Conservation (phyloP, 2,329 filamentous ascomycete species). For the Colletotrichum liriopes region DNA sequence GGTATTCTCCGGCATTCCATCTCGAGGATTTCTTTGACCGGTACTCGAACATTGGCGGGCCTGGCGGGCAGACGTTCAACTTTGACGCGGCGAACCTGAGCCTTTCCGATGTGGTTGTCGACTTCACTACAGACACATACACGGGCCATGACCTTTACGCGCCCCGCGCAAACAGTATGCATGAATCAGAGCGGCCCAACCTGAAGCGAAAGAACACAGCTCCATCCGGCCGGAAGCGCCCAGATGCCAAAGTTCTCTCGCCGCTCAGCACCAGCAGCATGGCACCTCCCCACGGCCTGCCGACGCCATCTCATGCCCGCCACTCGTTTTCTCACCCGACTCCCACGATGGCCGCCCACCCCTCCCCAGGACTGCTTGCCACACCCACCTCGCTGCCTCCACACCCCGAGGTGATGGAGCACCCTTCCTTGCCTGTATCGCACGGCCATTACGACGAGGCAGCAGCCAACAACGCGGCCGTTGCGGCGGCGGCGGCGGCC, state of each 20-base stretch:
- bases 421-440: slow-evolving; percentile 51
- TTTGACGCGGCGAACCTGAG: slow-evolving; percentile 85
- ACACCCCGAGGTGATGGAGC: slow-evolving; percentile 53
- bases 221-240: slow-evolving; percentile 56
- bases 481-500: slow-evolving; percentile 55
- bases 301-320: slow-evolving; percentile 53
- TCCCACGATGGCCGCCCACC: slow-evolving; percentile 53
- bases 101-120: slow-evolving; percentile 76
- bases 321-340: slow-evolving; percentile 56
- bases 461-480: slow-evolving; percentile 52
- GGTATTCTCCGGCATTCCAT: slow-evolving; percentile 85
- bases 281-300: slow-evolving; percentile 47
- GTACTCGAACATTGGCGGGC: slow-evolving; percentile 73
- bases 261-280: slow-evolving; percentile 53
- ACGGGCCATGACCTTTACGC: slow-evolving; percentile 65
- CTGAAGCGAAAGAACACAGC: slow-evolving; percentile 67
- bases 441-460: slow-evolving; percentile 54
- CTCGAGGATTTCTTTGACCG: slow-evolving; percentile 91
- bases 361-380: slow-evolving; percentile 57
- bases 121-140: slow-evolving; percentile 72
- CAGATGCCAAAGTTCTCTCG: slow-evolving; percentile 56
- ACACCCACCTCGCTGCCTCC: slow-evolving; percentile 55
- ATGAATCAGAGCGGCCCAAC: slow-evolving; percentile 54
- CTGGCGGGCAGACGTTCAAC: slow-evolving; percentile 71
- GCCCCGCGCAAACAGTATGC: slow-evolving; percentile 52